phyloP scores from a whole-genome alignment of 129 eudicot species.

The Deinandra increscens region DNA sequence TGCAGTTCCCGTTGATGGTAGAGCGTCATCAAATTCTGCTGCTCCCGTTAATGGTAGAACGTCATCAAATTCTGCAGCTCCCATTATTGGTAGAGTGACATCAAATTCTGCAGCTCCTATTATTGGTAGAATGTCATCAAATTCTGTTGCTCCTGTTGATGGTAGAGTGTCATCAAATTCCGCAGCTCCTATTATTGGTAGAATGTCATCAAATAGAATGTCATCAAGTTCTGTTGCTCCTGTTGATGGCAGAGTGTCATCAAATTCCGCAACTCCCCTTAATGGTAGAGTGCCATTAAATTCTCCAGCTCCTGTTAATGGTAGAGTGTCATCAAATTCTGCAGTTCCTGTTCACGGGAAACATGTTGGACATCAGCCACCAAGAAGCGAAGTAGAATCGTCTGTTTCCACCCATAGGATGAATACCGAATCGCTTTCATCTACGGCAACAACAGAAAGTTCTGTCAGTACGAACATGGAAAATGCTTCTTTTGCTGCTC shows the following conservation, averaged over 20 bases:
- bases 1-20: slow-evolving; percentile 27
- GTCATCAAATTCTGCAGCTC: slow-evolving; percentile 25
- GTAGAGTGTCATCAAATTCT: slow-evolving; percentile 25
- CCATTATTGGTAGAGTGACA: not conserved
- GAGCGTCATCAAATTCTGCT: slow-evolving; percentile 26
- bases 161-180: slow-evolving; percentile 30
- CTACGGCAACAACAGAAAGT: slow-evolving; percentile 24
- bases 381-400: slow-evolving; percentile 26
- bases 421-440: slow-evolving; percentile 19
- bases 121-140: slow-evolving; percentile 30
- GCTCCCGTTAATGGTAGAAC: slow-evolving; percentile 28
- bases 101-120: slow-evolving; percentile 20
- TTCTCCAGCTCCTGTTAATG: slow-evolving; percentile 27
- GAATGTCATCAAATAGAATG: slow-evolving; percentile 26
- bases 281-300: not conserved
- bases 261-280: slow-evolving; percentile 13
- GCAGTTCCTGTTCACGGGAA: slow-evolving; percentile 25
- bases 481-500: slow-evolving; percentile 20
- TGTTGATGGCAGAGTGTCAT: no score
- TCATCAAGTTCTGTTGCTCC: slow-evolving; percentile 29
- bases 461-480: slow-evolving; percentile 23
- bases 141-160: slow-evolving; percentile 19
- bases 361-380: slow-evolving; percentile 18
- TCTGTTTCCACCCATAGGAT: slow-evolving; percentile 26
- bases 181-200: slow-evolving; percentile 27